Evolutionary conservation across 1,139 yeast species (phyloP).

Genomic region (Zygoascus sp.): DNA sequence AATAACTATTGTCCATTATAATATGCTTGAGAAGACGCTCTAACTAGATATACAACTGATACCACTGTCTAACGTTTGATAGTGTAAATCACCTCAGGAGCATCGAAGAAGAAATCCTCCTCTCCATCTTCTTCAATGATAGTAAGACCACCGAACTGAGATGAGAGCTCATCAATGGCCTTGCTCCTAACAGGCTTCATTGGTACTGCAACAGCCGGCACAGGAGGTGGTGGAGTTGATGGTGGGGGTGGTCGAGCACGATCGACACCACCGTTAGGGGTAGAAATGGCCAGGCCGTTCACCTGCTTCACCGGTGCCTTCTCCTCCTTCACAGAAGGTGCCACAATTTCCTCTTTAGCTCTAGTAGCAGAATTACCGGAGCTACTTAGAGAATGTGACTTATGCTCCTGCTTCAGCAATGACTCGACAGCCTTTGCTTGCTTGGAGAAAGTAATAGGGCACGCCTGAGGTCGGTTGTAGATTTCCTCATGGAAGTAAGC

Average conservation of each 20-base stretch:
- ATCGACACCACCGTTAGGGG: background rate
- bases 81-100: background rate
- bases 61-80: background rate
- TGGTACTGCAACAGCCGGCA: background rate
- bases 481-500: slow-evolving; percentile 29
- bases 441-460: background rate
- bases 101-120: slow-evolving; percentile 2
- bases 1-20: too few relatives aligned
- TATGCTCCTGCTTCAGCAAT: slow-evolving; percentile 3
- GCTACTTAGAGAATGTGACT: background rate
- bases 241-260: background rate
- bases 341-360: background rate
- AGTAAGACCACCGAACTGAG: background rate
- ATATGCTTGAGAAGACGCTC: too few relatives aligned
- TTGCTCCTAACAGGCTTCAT: background rate
- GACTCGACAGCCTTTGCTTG: background rate
- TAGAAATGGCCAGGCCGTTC: background rate
- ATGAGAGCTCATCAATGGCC: background rate
- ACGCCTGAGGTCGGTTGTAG: background rate
- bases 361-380: background rate
- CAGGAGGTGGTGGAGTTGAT: background rate
- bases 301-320: too few relatives aligned
- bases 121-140: slow-evolving; percentile 4
- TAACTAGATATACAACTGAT: too few relatives aligned
- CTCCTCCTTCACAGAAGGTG: too few relatives aligned